A percentile compares a stretch with the other conserved stretches of the same genome.
Conservation (phyloP, 108 stramenopile species). For the Nitzschia putrida region DNA sequence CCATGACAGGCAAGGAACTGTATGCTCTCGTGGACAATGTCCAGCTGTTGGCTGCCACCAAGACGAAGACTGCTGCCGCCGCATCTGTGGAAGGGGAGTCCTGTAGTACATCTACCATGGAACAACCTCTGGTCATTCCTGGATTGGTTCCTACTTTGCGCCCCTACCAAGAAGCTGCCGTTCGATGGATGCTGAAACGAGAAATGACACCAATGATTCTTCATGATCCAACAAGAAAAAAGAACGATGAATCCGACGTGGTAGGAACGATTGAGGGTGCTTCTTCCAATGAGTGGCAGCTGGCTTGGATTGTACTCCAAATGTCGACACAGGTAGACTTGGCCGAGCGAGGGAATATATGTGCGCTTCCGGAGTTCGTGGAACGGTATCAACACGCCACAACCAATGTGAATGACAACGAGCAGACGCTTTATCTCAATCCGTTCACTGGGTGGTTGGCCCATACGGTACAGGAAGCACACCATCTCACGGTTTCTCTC, state of each 20-base stretch:
- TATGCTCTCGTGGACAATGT: constrained; percentile 55
- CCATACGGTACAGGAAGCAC: constrained; percentile 35
- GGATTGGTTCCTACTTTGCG: constrained; percentile 66
- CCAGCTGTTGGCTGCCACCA: constrained; percentile 9
- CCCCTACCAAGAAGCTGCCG: constrained; percentile 68
- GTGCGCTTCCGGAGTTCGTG: not conserved
- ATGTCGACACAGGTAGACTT: not conserved
- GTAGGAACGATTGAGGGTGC: not conserved
- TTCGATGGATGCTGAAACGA: constrained; percentile 74
- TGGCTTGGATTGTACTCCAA: constrained; percentile 51
- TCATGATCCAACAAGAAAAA: too few species aligned
- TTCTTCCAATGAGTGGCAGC: constrained; percentile 52
- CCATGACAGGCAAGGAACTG: constrained; percentile 45
- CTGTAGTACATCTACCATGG: not conserved
- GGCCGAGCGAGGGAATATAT: not conserved
- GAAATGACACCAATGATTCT: constrained; percentile 16
- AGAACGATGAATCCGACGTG: too few species aligned
- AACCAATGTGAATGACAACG: not conserved
- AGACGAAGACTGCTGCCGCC: not conserved
- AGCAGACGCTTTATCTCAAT: constrained; percentile 19
- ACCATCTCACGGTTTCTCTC: not conserved
- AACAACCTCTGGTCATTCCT: constrained; percentile 23
- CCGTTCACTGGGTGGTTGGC: constrained; percentile 60
- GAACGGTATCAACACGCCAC: not conserved
- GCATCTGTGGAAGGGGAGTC: not conserved